A percentile compares a stretch with the other conserved stretches of the same genome.
Conservation (phyloP, 371 early-diverging fungal species). For the Mucor piriformis region DNA sequence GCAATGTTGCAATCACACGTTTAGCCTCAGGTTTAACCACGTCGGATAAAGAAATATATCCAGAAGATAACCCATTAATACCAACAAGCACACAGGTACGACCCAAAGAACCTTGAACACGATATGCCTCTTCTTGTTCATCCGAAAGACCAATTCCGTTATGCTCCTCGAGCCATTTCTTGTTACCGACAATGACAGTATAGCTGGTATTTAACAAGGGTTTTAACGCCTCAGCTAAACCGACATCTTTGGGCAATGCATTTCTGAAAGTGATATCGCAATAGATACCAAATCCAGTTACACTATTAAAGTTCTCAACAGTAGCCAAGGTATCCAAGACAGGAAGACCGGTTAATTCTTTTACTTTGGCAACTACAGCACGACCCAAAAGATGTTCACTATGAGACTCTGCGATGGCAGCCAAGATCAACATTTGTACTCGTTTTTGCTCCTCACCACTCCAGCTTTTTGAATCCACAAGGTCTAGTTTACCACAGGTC, state of each 20-base stretch:
- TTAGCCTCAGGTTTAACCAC: constrained; percentile 79
- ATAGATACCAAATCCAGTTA: constrained; percentile 79
- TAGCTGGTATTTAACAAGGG: constrained; percentile 9
- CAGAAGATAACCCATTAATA: constrained; percentile 62
- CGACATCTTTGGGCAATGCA: not conserved
- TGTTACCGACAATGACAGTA: constrained; percentile 80
- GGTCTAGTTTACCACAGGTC: constrained; percentile 82
- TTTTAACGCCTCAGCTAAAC: not conserved
- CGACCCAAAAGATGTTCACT: constrained; percentile 92
- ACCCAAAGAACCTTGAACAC: constrained; percentile 59
- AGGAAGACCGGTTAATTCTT: constrained; percentile 24
- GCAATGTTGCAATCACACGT: constrained; percentile 69
- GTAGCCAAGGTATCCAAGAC: constrained; percentile 40
- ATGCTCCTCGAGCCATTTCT: constrained; percentile 57
- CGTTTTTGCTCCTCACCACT: constrained; percentile 9
- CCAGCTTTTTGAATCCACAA: constrained; percentile 54
- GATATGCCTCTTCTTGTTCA: constrained; percentile 27
- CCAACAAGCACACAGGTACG: constrained; percentile 84
- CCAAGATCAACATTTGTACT: constrained; percentile 28
- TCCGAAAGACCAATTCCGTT: constrained; percentile 31
- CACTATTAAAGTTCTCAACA: constrained; percentile 65
- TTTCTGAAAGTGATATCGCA: constrained; percentile 49
- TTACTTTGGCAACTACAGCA: constrained; percentile 69
- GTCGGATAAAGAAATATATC: constrained; percentile 85
- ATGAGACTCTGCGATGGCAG: constrained; percentile 76